Evolutionary conservation across 2,329 filamentous ascomycete species (phyloP).

Genomic region (Paecilomyces variotii): DNA sequence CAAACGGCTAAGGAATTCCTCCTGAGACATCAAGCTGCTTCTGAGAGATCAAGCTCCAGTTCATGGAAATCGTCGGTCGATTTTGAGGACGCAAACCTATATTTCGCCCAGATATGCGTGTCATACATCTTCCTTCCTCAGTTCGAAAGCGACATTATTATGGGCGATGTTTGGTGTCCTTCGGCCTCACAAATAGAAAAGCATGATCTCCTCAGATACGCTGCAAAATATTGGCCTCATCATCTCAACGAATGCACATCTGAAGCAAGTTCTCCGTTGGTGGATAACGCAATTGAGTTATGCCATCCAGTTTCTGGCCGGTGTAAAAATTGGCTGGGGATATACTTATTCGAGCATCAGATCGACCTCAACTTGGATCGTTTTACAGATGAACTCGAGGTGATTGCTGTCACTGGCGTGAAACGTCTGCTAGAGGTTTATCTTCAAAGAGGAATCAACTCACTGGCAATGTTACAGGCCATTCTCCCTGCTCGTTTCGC

Average conservation of each 20-base stretch:
- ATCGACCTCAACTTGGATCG: background rate
- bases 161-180: background rate
- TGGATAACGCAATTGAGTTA: background rate
- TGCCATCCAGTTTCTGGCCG: background rate
- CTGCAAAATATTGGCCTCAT: conserved; percentile 1
- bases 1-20: conserved; percentile 19
- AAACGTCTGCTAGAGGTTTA: background rate
- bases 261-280: background rate
- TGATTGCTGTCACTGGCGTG: background rate
- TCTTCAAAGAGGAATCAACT: background rate
- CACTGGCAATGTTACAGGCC: background rate
- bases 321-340: background rate
- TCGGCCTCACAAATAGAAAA: background rate
- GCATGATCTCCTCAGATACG: background rate
- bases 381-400: background rate
- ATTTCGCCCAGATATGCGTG: conserved; percentile 5
- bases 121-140: conserved; percentile 2
- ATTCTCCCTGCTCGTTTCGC: background rate
- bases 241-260: background rate
- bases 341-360: background rate
- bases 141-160: conserved; percentile 2
- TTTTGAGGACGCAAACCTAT: background rate
- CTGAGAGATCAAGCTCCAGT: no score
- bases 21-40: conserved; percentile 1
- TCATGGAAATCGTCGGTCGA: conserved; percentile 5